Conservation (phyloP, 2,329 filamentous ascomycete genomes). For the Aspergillus udagawae region DNA sequence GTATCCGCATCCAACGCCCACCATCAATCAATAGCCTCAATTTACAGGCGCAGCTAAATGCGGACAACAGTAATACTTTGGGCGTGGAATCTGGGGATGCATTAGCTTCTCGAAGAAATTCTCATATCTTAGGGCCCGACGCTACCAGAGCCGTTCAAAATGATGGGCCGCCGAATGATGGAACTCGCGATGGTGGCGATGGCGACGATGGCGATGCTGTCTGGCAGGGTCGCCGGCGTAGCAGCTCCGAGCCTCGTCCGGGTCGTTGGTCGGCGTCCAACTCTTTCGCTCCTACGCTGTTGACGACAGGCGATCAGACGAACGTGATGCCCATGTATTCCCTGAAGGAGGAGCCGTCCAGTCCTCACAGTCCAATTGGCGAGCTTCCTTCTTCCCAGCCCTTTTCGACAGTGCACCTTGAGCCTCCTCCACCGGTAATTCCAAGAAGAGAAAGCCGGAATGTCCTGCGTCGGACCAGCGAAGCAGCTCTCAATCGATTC, state of each 20-base stretch:
- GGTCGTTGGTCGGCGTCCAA: conserved; percentile 29
- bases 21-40: conserved; percentile 9
- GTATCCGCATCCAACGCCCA: conserved; percentile 26
- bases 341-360: conserved; percentile 31
- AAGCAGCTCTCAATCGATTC: conserved; percentile 27
- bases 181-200: conserved; percentile 1
- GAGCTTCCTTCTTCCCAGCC: conserved; percentile 6
- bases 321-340: conserved; percentile 25
- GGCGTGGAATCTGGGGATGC: not conserved
- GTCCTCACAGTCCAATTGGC: conserved; percentile 11
- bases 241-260: conserved; percentile 38
- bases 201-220: conserved; percentile 24
- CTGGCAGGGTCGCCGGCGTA: conserved; percentile 33
- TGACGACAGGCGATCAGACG: conserved; percentile 16
- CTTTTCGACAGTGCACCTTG: conserved; percentile 9
- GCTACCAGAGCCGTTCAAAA: not conserved
- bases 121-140: not conserved
- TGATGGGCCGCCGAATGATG: not conserved
- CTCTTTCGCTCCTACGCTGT: conserved; percentile 15
- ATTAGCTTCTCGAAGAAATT: not conserved
- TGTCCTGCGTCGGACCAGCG: conserved; percentile 31
- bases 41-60: not conserved
- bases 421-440: conserved; percentile 11
- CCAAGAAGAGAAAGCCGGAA: conserved; percentile 16
- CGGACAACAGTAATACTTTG: not conserved